phyloP scores from a whole-genome alignment of 768 basidiomycete species.

The Pisolithus tinctorius region DNA sequence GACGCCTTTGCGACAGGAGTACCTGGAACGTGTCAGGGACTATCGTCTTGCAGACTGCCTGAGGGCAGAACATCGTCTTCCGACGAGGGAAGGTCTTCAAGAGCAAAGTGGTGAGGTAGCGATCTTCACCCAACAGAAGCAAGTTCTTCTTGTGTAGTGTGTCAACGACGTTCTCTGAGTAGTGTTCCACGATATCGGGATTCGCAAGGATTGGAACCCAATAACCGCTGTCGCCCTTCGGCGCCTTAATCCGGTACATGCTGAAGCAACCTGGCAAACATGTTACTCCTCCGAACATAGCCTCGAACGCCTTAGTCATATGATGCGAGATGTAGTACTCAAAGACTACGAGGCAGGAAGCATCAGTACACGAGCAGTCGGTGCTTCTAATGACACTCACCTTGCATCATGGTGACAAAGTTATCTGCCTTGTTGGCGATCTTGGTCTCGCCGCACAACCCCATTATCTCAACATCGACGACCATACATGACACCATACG shows the following conservation, averaged over 20 bases:
- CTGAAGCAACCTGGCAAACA: slow-evolving; percentile 99
- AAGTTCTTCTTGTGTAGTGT: slow-evolving; percentile 99
- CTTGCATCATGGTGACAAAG: slow-evolving; percentile 99
- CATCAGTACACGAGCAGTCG: slow-evolving; percentile 3
- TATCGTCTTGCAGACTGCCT: slow-evolving; percentile 98
- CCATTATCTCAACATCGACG: slow-evolving; percentile 97
- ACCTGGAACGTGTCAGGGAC: slow-evolving; percentile 96
- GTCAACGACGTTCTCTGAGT: slow-evolving; percentile 99
- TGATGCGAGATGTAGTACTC: slow-evolving; percentile 99
- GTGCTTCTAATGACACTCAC: slow-evolving; percentile 39
- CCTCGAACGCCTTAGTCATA: slow-evolving; percentile 98
- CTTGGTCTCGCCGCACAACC: slow-evolving; percentile 98
- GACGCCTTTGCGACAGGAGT: slow-evolving; percentile 89
- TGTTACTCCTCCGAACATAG: slow-evolving; percentile 98
- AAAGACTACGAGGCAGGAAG: slow-evolving; percentile 57
- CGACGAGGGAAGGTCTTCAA: slow-evolving; percentile 99
- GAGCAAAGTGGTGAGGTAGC: slow-evolving; percentile 95
- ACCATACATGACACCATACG: slow-evolving; percentile 97
- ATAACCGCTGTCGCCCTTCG: slow-evolving; percentile 92
- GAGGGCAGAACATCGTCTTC: slow-evolving; percentile 98
- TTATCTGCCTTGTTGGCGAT: slow-evolving; percentile 99
- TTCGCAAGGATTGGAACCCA: slow-evolving; percentile 99
- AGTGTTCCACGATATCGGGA: slow-evolving; percentile 97
- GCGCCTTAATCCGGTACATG: slow-evolving; percentile 99
- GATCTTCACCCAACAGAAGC: slow-evolving; percentile 96